These are phyloP conservation scores for Cucurbitaria berberidis DNA, from an alignment of 2,329 filamentous ascomycete genomes.

Conservation along the genomic window DNA sequence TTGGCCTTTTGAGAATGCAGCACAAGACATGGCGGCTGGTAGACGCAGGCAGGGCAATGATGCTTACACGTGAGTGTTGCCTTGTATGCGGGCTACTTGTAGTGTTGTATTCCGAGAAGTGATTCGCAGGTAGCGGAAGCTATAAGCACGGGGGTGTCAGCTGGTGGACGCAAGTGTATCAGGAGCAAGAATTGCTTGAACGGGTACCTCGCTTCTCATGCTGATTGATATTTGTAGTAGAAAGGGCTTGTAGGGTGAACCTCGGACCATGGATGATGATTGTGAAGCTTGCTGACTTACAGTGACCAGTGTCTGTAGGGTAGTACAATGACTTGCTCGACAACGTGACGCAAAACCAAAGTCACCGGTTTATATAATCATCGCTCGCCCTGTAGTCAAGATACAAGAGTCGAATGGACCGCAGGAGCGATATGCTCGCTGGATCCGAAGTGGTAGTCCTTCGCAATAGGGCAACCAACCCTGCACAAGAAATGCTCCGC, in stretches of 20 bases:
- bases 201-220: not conserved
- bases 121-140: constrained; percentile 5
- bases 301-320: constrained; percentile 20
- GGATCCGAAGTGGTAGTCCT: constrained; percentile 14
- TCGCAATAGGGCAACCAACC: constrained; percentile 25
- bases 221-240: not conserved
- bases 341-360: constrained; percentile 18
- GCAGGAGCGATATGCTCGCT: constrained; percentile 6
- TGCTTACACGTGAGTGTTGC: constrained; percentile 20
- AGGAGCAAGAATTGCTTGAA: not conserved
- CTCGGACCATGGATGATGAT: constrained; percentile 9
- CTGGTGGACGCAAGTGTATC: constrained; percentile 9
- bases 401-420: not conserved
- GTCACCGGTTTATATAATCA: constrained; percentile 22
- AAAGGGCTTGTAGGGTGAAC: not conserved
- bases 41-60: not conserved
- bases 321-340: constrained; percentile 30
- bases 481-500: constrained; percentile 41
- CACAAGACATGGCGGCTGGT: constrained; percentile 1
- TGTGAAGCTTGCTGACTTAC: constrained; percentile 26
- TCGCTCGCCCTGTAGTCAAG: constrained; percentile 11
- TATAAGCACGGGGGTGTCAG: constrained; percentile 27
- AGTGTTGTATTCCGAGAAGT: not conserved
- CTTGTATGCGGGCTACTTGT: not conserved
- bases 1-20: constrained; percentile 2